Evolutionary conservation across 192 early-diverging fungal species (phyloP), one percentile per base, ranked within the genome.

Genomic region (Mortierella claussenii): DNA sequence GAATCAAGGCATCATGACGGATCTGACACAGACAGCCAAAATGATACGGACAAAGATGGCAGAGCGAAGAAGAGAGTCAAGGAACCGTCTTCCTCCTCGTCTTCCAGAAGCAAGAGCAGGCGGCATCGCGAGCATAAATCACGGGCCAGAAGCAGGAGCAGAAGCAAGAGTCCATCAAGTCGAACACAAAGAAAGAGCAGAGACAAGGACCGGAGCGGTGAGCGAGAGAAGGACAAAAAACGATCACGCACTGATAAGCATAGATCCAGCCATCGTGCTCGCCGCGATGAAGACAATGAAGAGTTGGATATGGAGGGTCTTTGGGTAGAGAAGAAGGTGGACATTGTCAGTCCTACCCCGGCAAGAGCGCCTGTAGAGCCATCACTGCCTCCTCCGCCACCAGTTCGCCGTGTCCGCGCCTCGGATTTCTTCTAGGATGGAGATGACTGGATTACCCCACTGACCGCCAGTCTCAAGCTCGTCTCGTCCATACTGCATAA

Each of bases 281-380:
- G 23, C 34, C 34, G 34, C 47, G 43, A 52, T 3, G 21, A 30
- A 27, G 34, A 62, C 18, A n/a, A n/a, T n/a, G 33, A 60, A 21
- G 57, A 49, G 17, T 44, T 17, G 3, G 48, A 51, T 36, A 60
- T 31, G 26, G 57, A 60, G 3, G 47, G n/a, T 3, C 47, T 62
- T 12, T 62, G 60, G 60, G 60, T 62, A 1, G 60, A 62, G 60
- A 62, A 62, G 47, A 28, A 62, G 47, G 48, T 47, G 3, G 44
- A 60, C 7, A 33, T 48, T 32, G n/a, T 42, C 27, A 44, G 11
- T 37, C 24, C 53, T 49, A 17, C 47, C 21, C 30, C 50, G 18
- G 1, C 18, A 12, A 11, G 23, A 23, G 37, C 37, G 37, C 8
- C n/a, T 31, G 9, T 17, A 20, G 15, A 31, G 15, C 50, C 12